Evolutionary conservation across 768 basidiomycete genomes (phyloP).

Genomic region (Lyophyllum shimeji): DNA sequence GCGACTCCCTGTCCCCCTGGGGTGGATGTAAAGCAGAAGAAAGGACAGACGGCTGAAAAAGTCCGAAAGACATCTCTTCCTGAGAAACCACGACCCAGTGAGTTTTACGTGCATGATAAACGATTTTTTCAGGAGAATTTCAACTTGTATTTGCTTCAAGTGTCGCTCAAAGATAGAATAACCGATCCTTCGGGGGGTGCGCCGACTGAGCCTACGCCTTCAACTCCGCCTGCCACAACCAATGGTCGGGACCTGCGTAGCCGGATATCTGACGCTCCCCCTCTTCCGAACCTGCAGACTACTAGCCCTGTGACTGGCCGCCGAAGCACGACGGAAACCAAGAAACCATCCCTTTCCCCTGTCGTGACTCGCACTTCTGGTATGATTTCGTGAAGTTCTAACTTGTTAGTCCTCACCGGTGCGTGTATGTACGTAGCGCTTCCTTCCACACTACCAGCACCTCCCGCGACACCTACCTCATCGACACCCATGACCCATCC

Average conservation of each 20-base stretch:
- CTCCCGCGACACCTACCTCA: conserved; percentile 8
- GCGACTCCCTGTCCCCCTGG: conserved; percentile 1
- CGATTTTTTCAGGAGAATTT: not conserved
- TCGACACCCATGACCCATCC: conserved; percentile 23
- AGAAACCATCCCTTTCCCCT: conserved; percentile 10
- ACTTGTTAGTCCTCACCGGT: not conserved
- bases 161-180: conserved; percentile 14
- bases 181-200: not conserved
- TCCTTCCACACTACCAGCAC: conserved; percentile 10
- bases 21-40: not conserved
- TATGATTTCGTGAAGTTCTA: not conserved
- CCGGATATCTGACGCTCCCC: conserved; percentile 13
- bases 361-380: conserved; percentile 8
- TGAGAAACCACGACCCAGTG: conserved; percentile 12
- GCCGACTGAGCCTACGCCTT: not conserved
- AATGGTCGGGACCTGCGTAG: conserved; percentile 13
- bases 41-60: not conserved
- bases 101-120: not conserved
- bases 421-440: not conserved
- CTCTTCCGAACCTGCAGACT: not conserved
- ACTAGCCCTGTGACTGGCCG: not conserved
- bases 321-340: not conserved
- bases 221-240: not conserved
- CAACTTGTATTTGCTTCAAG: not conserved
- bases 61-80: not conserved